Percentiles rank a stretch among this genome's conserved stretches.
Conservation (phyloP, 805 yeast species). For the Yamadazyma akitaensis region DNA sequence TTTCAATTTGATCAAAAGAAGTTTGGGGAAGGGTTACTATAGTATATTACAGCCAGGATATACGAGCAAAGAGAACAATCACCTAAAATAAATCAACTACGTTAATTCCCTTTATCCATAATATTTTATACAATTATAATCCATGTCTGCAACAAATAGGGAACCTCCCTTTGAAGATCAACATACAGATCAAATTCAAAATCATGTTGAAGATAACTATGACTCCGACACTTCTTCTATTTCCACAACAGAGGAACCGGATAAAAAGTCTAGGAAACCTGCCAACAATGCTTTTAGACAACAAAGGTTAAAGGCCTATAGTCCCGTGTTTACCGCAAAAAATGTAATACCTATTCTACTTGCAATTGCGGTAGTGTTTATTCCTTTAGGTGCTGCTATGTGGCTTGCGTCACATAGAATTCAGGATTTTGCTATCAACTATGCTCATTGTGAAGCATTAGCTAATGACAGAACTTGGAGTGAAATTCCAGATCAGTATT, state of each 20-base stretch:
- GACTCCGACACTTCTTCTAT: slow-evolving; percentile 11
- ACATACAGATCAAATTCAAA: neutral
- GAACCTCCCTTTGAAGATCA: neutral
- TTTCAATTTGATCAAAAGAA: too few species aligned
- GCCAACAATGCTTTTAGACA: slow-evolving; percentile 58
- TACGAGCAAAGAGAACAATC: too few species aligned
- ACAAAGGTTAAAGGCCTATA: slow-evolving; percentile 51
- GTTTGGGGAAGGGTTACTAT: too few species aligned
- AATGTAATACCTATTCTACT: slow-evolving; percentile 41
- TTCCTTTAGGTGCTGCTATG: slow-evolving; percentile 47
- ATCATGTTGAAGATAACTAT: neutral
- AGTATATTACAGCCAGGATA: too few species aligned
- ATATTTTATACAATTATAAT: neutral
- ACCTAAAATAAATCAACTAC: too few species aligned
- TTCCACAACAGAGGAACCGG: slow-evolving; percentile 39
- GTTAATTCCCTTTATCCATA: neutral
- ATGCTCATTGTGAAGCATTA: slow-evolving; percentile 36
- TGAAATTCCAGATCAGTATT: slow-evolving; percentile 36
- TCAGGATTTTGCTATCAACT: slow-evolving; percentile 40
- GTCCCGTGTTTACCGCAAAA: slow-evolving; percentile 42
- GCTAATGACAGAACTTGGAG: slow-evolving; percentile 34
- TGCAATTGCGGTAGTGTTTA: slow-evolving; percentile 36
- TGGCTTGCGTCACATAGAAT: slow-evolving; percentile 40
- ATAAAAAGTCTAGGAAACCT: slow-evolving; percentile 59
- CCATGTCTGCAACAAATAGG: neutral